A percentile compares a stretch with the other conserved stretches of the same genome.
Evolutionary conservation across 1,284 basidiomycete species (phyloP).

Genomic region (Hortiboletus rubellus): DNA sequence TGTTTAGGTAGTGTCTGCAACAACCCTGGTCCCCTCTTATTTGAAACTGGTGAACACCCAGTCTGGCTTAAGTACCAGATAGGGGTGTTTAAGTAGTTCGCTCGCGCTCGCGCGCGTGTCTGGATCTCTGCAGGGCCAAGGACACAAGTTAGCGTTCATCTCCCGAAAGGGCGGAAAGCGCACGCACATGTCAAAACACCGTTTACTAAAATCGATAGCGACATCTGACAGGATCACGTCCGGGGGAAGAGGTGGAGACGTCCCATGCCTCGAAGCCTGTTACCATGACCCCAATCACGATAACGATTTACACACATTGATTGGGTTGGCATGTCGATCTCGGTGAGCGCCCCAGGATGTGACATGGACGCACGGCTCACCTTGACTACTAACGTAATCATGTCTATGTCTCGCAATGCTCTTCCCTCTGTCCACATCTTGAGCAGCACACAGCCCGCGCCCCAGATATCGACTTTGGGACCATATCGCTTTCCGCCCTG

Average conservation of each 20-base stretch:
- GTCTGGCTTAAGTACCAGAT: conserved; percentile 68
- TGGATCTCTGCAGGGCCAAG: conserved; percentile 61
- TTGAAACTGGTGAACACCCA: conserved; percentile 72
- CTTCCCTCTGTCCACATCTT: conserved; percentile 95
- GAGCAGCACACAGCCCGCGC: conserved; percentile 89
- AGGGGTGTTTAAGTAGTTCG: conserved; percentile 80
- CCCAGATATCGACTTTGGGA: conserved; percentile 97
- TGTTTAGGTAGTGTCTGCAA: neutral
- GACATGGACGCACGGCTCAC: conserved; percentile 41
- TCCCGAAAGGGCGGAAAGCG: neutral
- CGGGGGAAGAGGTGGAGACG: conserved; percentile 64
- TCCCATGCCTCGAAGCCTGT: neutral
- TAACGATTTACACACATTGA: neutral
- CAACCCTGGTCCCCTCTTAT: neutral
- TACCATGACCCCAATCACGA: neutral
- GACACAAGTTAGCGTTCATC: neutral
- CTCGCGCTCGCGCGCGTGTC: conserved; percentile 83
- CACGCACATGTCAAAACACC: conserved; percentile 81
- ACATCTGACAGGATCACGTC: conserved; percentile 71
- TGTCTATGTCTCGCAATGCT: conserved; percentile 43
- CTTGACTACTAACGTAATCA: conserved; percentile 88
- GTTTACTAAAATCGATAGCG: conserved; percentile 82
- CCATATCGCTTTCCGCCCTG: conserved; percentile 60
- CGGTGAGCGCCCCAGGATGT: neutral
- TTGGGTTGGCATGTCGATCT: no score